Evolutionary conservation across 768 basidiomycete species (phyloP), one percentile per base, ranked within the genome.

Genomic region (Rubroboletus pulcherrimus): DNA sequence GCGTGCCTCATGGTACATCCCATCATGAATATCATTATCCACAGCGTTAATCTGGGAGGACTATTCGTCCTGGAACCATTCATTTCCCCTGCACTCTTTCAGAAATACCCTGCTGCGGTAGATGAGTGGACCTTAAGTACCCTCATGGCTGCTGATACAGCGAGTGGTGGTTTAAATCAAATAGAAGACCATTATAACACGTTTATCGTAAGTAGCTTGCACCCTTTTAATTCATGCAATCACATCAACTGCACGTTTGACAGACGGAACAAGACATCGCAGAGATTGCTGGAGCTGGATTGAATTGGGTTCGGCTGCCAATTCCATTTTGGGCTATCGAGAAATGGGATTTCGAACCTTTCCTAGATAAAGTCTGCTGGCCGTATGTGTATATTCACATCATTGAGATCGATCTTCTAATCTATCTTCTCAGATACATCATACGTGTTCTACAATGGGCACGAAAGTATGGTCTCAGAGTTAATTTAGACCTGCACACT

Each of bases 191-290:
- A 94, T 71, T 94, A 93, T 67, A 75, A 80, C 55, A 91, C 88
- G 5, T 94, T 92, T 72, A 85, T 94, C 61, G 86, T 90, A 66
- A 67, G 86, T 76, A 33, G 21, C 19, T n/a, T 34, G 24, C 10
- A 9, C 48, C 31, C 37, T 49, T 41, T 50, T 53, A 14, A 34
- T 46, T 30, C 37, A 39, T 43, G 7, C 38, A 24, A 48, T 54
- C 33, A 52, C 9, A 24, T 41, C 29, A 8, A 30, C 42, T 26
- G 55, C 34, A 37, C 54, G 43, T 35, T 49, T 42, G 38, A 29
- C 69, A 93, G 90, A 94, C 89, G 52, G 91, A 94, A 68, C 75
- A 89, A 73, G 93, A 96, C 73, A 85, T 95, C 57, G 93, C 93
- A 37, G 76, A 86, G 66, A 95, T 97, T 56, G 91, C 93, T 43